phyloP scores from a whole-genome alignment of 1,284 basidiomycete genomes.

The Leccinum griseonigrum region DNA sequence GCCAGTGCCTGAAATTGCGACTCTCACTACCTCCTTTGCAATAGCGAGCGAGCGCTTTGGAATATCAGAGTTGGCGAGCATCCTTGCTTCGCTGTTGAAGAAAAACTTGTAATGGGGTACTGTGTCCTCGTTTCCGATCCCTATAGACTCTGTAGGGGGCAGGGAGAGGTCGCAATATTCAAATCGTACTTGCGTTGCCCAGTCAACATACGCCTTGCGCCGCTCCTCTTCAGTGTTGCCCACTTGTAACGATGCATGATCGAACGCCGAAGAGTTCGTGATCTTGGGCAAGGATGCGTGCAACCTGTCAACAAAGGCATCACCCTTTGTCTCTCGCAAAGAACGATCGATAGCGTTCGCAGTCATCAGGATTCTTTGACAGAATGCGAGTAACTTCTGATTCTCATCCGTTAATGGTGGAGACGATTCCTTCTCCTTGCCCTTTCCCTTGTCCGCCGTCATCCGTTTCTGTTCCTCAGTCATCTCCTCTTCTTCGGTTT shows the following conservation, averaged over 20 bases:
- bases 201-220: conserved; percentile 71
- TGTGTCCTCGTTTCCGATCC: conserved; percentile 36
- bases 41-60: conserved; percentile 88
- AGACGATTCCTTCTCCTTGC: conserved; percentile 56
- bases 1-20: conserved; percentile 7
- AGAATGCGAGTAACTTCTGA: conserved; percentile 63
- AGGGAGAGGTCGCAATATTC: conserved; percentile 84
- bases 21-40: conserved; percentile 75
- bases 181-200: conserved; percentile 78
- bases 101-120: conserved; percentile 75
- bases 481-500: conserved; percentile 56
- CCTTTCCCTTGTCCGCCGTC: conserved; percentile 54
- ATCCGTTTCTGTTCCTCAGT: conserved; percentile 83
- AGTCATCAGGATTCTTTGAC: conserved; percentile 76
- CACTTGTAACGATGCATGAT: conserved; percentile 44
- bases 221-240: conserved; percentile 65
- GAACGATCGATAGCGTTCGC: conserved; percentile 82
- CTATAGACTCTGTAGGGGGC: conserved; percentile 28
- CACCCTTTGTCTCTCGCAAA: conserved; percentile 81
- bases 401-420: conserved; percentile 60
- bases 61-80: conserved; percentile 76
- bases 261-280: conserved; percentile 41
- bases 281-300: conserved; percentile 75
- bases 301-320: conserved; percentile 75
- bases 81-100: conserved; percentile 75